phyloP scores from a whole-genome alignment of 495 filamentous ascomycete genomes.

The Mycothermus thermophilus region DNA sequence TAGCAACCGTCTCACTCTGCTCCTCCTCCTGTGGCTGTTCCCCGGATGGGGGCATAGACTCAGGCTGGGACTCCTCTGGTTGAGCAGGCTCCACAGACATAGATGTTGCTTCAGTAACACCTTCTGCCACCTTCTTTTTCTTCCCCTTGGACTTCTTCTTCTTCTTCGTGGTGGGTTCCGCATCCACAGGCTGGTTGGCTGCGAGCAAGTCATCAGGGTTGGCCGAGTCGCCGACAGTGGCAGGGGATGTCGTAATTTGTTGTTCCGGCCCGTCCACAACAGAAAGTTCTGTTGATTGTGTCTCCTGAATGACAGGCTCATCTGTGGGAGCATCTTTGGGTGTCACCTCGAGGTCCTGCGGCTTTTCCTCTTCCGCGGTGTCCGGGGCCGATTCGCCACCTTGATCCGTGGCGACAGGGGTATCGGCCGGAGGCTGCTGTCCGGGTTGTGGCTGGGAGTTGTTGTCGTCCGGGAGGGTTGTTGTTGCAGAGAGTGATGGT shows the following conservation, averaged over 20 bases:
- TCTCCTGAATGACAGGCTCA: slow-evolving; percentile 4
- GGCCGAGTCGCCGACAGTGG: background rate
- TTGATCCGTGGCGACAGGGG: slow-evolving; percentile 3
- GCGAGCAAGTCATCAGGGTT: background rate
- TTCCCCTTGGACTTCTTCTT: slow-evolving; percentile 11
- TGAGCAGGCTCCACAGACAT: slow-evolving; percentile 1
- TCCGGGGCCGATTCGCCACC: slow-evolving; percentile 11
- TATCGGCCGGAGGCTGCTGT: slow-evolving; percentile 4
- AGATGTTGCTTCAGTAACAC: slow-evolving; percentile 6
- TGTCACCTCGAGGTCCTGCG: slow-evolving; percentile 17
- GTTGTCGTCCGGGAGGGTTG: slow-evolving; percentile 4
- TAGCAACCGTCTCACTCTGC: background rate
- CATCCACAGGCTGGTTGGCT: slow-evolving; percentile 1
- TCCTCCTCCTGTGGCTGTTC: background rate
- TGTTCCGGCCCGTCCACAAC: slow-evolving; percentile 2
- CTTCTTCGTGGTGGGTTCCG: slow-evolving; percentile 8
- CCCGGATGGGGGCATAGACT: background rate
- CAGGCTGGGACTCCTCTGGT: background rate
- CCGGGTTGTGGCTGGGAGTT: slow-evolving; percentile 2
- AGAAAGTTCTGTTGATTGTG: background rate
- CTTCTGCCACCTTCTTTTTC: slow-evolving; percentile 19
- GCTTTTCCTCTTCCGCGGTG: slow-evolving; percentile 22
- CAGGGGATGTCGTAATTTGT: background rate
- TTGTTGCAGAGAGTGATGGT: no score
- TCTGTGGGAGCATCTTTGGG: slow-evolving; percentile 3